Evolutionary conservation across 108 stramenopile genomes (phyloP).

Genomic region (Seminavis robusta): DNA sequence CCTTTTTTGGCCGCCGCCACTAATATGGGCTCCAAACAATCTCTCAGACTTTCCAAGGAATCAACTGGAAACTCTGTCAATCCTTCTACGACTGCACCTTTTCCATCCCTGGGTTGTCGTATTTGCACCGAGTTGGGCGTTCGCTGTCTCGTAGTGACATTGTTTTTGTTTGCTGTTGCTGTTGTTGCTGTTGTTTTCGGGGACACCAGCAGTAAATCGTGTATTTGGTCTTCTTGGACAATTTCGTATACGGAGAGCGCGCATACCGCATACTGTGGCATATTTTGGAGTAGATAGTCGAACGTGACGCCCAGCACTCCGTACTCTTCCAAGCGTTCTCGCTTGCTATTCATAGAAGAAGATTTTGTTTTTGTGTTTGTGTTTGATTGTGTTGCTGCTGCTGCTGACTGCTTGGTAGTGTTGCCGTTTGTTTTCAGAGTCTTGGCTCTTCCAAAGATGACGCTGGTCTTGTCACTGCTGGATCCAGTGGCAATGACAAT

Average conservation of each 20-base stretch:
- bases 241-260: constrained; percentile 43
- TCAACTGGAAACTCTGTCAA: constrained; percentile 45
- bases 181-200: constrained; percentile 15
- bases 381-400: no score
- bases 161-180: constrained; percentile 7
- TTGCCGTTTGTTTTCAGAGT: no score
- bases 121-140: background rate
- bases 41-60: constrained; percentile 16
- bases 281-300: no score
- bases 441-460: constrained; percentile 5
- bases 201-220: constrained; percentile 37
- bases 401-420: no score
- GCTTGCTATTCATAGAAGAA: no score
- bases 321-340: background rate
- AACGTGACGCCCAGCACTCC: no score
- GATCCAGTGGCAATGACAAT: constrained; percentile 2
- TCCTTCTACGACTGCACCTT: constrained; percentile 50
- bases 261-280: background rate
- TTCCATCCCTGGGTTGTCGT: no score
- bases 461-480: background rate
- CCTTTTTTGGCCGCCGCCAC: no score
- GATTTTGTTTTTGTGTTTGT: no score
- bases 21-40: no score
- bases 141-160: constrained; percentile 12
- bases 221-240: constrained; percentile 36